Percentiles rank a stretch among this genome's conserved stretches.
These are phyloP conservation scores for Oryza longistaminata DNA, from an alignment of 176 grass and related monocot genomes.

Conservation along the genomic window DNA sequence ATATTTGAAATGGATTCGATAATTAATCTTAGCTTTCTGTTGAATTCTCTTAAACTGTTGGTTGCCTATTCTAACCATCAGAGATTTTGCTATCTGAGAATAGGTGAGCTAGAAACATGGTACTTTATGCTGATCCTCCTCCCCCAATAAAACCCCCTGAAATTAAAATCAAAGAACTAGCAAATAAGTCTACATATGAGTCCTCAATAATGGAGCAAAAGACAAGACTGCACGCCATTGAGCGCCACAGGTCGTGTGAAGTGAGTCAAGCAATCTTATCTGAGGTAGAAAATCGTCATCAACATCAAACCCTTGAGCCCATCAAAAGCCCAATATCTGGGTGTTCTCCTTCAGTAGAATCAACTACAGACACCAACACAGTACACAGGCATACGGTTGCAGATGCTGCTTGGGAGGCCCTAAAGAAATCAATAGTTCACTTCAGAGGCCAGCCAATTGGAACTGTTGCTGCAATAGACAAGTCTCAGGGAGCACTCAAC, in stretches of 20 bases:
- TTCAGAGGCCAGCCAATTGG: conserved; percentile 72
- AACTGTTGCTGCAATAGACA: conserved; percentile 84
- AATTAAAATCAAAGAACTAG: conserved; percentile 31
- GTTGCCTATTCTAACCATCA: neutral
- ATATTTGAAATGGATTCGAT: neutral
- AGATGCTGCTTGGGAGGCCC: conserved; percentile 82
- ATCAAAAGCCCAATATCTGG: conserved; percentile 36
- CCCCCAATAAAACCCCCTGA: neutral
- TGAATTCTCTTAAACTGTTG: conserved; percentile 21
- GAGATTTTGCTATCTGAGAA: conserved; percentile 12
- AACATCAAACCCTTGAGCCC: conserved; percentile 28
- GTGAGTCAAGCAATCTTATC: conserved; percentile 33
- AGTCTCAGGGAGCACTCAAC: conserved; percentile 72
- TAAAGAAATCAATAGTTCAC: conserved; percentile 64
- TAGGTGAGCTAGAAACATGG: conserved; percentile 40
- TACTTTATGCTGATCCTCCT: conserved; percentile 14
- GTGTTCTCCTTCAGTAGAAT: conserved; percentile 16
- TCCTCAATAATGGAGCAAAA: conserved; percentile 50
- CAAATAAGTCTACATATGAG: conserved; percentile 34
- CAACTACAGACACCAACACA: conserved; percentile 35
- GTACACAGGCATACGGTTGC: conserved; percentile 40
- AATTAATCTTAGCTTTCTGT: neutral
- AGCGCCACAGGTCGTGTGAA: conserved; percentile 61
- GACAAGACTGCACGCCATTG: conserved; percentile 49
- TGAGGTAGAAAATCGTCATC: conserved; percentile 40